phyloP scores from a whole-genome alignment of 148 eudicot species.

The Dysphania ambrosioides region DNA sequence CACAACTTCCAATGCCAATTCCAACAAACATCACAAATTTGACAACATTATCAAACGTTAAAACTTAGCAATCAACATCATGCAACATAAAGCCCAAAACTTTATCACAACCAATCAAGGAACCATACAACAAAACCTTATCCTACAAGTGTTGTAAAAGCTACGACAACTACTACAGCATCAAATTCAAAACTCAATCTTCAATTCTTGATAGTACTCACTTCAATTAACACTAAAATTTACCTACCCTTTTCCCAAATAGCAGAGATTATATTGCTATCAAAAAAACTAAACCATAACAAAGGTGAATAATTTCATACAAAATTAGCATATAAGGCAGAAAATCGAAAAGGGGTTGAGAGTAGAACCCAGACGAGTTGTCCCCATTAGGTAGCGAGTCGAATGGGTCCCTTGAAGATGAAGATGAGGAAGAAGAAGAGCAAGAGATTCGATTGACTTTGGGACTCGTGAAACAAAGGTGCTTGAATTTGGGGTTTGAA shows the following conservation, averaged over 20 bases:
- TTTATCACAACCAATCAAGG: no score
- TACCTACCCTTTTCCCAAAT: background rate
- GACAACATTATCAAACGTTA: no score
- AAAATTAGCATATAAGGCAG: background rate
- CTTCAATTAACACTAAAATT: background rate
- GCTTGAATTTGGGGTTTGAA: constrained; percentile 19
- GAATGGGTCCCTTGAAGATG: constrained; percentile 35
- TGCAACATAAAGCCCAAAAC: no score
- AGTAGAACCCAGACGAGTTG: constrained; percentile 40
- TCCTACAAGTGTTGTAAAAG: background rate
- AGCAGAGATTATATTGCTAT: no score
- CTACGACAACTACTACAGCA: background rate
- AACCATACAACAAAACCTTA: no score
- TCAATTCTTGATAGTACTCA: background rate
- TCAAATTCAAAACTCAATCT: background rate
- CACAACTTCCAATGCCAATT: background rate
- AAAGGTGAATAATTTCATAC: background rate
- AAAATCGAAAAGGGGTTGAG: background rate
- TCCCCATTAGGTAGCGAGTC: constrained; percentile 31
- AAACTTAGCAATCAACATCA: background rate
- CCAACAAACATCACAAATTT: background rate
- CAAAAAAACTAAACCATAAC: background rate
- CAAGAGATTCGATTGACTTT: constrained; percentile 22
- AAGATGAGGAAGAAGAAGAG: constrained; percentile 31
- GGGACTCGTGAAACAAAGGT: constrained; percentile 12